phyloP scores from a whole-genome alignment of 495 filamentous ascomycete species.

The Neurospora sp. region DNA sequence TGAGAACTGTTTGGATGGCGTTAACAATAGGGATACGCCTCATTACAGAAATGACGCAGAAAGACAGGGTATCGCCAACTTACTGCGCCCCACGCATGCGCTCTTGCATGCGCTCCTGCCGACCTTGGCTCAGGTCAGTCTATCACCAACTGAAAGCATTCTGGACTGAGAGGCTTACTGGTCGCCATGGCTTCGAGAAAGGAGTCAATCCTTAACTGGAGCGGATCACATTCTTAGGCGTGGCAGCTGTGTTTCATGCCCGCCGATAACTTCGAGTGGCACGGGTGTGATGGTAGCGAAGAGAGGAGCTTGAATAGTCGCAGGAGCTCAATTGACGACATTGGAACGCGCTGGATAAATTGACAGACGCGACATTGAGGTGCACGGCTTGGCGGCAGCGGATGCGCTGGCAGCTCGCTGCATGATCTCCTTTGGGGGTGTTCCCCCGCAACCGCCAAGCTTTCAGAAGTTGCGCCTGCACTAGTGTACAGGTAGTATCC shows the following conservation, averaged over 20 bases:
- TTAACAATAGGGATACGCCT: not conserved
- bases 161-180: conserved; percentile 9
- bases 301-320: not conserved
- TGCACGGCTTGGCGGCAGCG: not conserved
- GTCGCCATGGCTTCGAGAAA: conserved; percentile 12
- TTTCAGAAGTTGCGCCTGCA: not conserved
- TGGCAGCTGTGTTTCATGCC: not conserved
- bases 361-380: not conserved
- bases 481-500: not conserved
- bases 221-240: not conserved
- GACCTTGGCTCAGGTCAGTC: conserved; percentile 14
- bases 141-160: not conserved
- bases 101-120: conserved; percentile 40
- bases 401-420: not conserved
- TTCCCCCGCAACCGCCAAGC: not conserved
- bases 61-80: not conserved
- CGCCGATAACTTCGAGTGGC: not conserved
- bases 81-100: conserved; percentile 43
- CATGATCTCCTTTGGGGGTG: not conserved
- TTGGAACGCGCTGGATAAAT: not conserved
- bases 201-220: not conserved
- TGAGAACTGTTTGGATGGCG: conserved; percentile 26
- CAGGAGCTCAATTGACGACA: not conserved
- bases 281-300: not conserved
- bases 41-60: not conserved